phyloP scores from a whole-genome alignment of 345 rosid species.

The Gossypium ekmanianum region DNA sequence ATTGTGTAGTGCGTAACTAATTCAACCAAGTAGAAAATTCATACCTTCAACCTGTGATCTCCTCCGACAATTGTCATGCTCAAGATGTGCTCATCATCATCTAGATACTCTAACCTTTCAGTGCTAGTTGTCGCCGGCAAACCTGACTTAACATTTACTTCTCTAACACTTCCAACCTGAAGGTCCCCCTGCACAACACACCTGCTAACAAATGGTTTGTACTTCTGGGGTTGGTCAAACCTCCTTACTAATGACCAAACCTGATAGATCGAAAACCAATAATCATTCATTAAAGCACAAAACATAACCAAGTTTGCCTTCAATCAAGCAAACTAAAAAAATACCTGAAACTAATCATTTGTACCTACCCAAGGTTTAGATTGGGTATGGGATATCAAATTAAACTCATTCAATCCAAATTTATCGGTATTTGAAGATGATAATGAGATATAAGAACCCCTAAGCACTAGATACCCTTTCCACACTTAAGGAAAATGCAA shows the following conservation, averaged over 20 bases:
- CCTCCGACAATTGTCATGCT: constrained; percentile 73
- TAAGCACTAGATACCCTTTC: not conserved
- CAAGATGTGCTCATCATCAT: constrained; percentile 71
- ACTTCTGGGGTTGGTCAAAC: constrained; percentile 80
- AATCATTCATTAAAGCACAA: constrained; percentile 6
- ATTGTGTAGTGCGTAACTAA: not conserved
- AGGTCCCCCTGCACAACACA: constrained; percentile 70
- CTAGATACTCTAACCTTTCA: constrained; percentile 69
- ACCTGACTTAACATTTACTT: constrained; percentile 77
- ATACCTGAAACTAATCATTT: not conserved
- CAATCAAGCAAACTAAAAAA: not conserved
- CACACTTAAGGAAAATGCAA: not conserved
- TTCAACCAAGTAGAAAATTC: not conserved
- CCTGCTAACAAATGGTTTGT: constrained; percentile 72
- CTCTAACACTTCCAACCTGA: constrained; percentile 75
- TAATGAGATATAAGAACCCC: not conserved
- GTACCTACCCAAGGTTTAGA: not conserved
- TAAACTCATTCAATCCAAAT: not conserved
- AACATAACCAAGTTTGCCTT: not conserved
- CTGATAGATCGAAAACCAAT: constrained; percentile 25
- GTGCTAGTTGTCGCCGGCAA: constrained; percentile 81
- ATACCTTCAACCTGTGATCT: constrained; percentile 77
- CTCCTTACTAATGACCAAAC: constrained; percentile 89
- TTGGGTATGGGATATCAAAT: not conserved
- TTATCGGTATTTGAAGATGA: not conserved